Base-by-base conservation (phyloP, 2,329 filamentous ascomycete species). In the Ploettnerulaceae sp. region DNA sequence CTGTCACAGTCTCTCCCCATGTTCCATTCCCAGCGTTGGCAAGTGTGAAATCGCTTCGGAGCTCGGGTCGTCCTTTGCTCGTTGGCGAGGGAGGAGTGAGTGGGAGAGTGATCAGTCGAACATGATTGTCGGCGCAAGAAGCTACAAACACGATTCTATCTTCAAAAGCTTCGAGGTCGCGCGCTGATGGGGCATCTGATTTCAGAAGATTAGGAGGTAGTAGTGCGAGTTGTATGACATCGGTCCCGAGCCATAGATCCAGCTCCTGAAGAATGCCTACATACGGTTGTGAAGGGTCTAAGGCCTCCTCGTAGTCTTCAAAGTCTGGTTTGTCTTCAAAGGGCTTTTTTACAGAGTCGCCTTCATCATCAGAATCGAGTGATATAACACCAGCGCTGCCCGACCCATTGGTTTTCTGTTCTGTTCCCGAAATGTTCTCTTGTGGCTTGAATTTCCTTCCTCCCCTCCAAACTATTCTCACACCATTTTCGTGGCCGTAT, bases 281-380 rank as follows among this genome's bases (percentile, higher is more conserved):
- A 48, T 76, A 79, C 4, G 71, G 69, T 12, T 45, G 46, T n/a
- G 51, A 51, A 21, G 52, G 49, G 33, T 65, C 57, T 11, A 58
- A 38, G 18, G 62, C 66, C 2, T 68, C 68, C 36, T 76, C 71
- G 4, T 66, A 66, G 7, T 77, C 75, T 50, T 81, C 76, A 49
- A 83, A 83, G 48, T 78, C 70, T 6, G 78, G 75, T 46, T 72
- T 73, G 58, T 82, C 76, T 45, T 74, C 70, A 42, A 70, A 73
- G 17, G 62, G 41, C 8, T 61, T 49, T 17, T 65, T 54, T 40
- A 66, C 49, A 20, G 32, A 36, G 2, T 50, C 28, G 7, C 71
- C 71, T 22, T 82, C 79, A 6, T 81, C 77, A 55, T 83, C 79
- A 1, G 77, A 82, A 57, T 83, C 79, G 44, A 83, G 72, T 12